These are phyloP conservation scores for Backusella westeae DNA, from an alignment of 192 early-diverging fungal genomes.

Conservation along the genomic window DNA sequence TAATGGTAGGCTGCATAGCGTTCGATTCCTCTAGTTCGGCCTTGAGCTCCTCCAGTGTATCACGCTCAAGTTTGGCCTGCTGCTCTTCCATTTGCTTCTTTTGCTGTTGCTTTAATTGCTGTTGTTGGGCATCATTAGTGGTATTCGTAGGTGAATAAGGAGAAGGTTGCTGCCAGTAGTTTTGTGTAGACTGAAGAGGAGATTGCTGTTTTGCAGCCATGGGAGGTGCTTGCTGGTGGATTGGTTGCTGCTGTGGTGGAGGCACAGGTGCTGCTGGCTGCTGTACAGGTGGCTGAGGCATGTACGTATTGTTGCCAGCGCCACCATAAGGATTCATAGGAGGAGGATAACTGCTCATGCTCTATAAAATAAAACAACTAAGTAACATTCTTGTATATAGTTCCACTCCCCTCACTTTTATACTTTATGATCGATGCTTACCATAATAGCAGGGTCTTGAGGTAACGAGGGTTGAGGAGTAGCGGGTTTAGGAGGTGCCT, in stretches of 20 bases:
- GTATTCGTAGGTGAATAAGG: slow-evolving; percentile 16
- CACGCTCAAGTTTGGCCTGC: slow-evolving; percentile 29
- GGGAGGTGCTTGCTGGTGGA: slow-evolving; percentile 11
- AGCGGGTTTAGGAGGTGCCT: slow-evolving; percentile 46
- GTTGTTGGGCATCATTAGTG: not conserved
- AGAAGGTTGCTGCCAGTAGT: slow-evolving; percentile 27
- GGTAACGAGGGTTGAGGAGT: slow-evolving; percentile 59
- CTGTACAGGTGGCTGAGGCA: slow-evolving; percentile 5
- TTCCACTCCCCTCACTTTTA: not conserved
- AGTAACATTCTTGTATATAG: slow-evolving; percentile 8
- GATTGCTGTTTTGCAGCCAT: slow-evolving; percentile 36
- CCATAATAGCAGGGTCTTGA: slow-evolving; percentile 82
- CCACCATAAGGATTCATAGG: slow-evolving; percentile 37
- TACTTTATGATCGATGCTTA: slow-evolving; percentile 10
- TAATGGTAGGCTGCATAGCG: slow-evolving; percentile 13
- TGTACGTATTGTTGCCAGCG: slow-evolving; percentile 28
- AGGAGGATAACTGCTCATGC: slow-evolving; percentile 33
- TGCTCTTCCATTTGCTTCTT: slow-evolving; percentile 6
- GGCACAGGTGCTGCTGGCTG: slow-evolving; percentile 11
- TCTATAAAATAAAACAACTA: not conserved
- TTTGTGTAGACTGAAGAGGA: slow-evolving; percentile 2
- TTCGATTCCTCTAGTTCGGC: slow-evolving; percentile 9
- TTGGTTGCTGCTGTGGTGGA: not conserved
- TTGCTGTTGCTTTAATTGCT: slow-evolving; percentile 8
- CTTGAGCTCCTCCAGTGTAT: slow-evolving; percentile 36